These are phyloP conservation scores for Azolla pinnata DNA, from an alignment of 75 land plant species.

Conservation along the genomic window DNA sequence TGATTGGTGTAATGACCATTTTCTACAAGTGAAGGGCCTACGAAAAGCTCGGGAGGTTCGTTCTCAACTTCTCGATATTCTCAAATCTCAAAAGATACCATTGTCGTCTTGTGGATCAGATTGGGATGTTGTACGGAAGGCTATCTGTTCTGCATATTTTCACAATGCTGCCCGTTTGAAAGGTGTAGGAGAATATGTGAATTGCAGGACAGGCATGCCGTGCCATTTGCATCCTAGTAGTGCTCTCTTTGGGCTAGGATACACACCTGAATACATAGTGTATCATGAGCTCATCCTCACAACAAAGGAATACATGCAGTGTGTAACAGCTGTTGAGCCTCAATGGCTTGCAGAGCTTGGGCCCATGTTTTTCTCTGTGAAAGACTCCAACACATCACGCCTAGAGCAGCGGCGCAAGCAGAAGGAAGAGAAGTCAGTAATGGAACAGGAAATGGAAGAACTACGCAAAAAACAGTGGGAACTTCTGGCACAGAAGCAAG, in stretches of 20 bases:
- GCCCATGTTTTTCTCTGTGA: slow-evolving; percentile 95
- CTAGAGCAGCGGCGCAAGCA: slow-evolving; percentile 83
- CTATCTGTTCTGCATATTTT: slow-evolving; percentile 92
- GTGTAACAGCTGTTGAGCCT: slow-evolving; percentile 94
- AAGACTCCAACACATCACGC: slow-evolving; percentile 88
- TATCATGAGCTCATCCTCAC: slow-evolving; percentile 90
- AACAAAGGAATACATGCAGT: slow-evolving; percentile 96
- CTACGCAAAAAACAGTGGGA: slow-evolving; percentile 62
- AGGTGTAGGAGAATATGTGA: slow-evolving; percentile 93
- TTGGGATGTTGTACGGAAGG: slow-evolving; percentile 82
- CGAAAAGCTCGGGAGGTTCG: slow-evolving; percentile 89
- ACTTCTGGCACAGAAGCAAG: slow-evolving; percentile 27
- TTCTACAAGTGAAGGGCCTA: slow-evolving; percentile 77
- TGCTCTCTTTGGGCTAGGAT: slow-evolving; percentile 88
- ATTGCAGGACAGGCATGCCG: slow-evolving; percentile 92
- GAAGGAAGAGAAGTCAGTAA: slow-evolving; percentile 79
- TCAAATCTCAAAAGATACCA: slow-evolving; percentile 71
- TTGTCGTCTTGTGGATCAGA: slow-evolving; percentile 74
- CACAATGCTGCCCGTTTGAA: slow-evolving; percentile 90
- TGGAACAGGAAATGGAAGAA: slow-evolving; percentile 97
- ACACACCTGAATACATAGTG: slow-evolving; percentile 90
- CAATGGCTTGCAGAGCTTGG: slow-evolving; percentile 96
- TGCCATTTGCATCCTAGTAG: slow-evolving; percentile 97
- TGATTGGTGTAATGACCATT: slow-evolving; percentile 96
- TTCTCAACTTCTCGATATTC: slow-evolving; percentile 85